Evolutionary conservation across 1,284 basidiomycete genomes (phyloP).

Genomic region (Tranzscheliella williamsii): DNA sequence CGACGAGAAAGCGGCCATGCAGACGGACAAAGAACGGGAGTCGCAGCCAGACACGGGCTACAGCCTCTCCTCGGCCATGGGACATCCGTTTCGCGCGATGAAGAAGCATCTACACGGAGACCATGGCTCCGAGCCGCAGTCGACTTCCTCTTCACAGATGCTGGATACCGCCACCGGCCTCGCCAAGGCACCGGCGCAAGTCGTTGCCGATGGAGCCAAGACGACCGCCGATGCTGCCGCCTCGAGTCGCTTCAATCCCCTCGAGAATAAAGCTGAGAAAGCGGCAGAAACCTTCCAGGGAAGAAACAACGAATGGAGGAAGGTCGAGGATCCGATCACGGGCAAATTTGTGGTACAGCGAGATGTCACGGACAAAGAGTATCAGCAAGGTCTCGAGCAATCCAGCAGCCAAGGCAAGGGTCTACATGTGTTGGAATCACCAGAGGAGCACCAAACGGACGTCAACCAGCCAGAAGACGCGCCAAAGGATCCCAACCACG

Average conservation of each 20-base stretch:
- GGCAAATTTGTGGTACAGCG: not conserved
- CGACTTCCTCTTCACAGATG: not conserved
- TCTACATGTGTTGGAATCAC: not conserved
- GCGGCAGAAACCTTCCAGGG: not conserved
- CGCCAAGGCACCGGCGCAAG: not conserved
- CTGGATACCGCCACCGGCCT: not conserved
- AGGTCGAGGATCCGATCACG: not conserved
- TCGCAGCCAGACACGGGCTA: no score
- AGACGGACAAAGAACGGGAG: no score
- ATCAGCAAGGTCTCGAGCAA: not conserved
- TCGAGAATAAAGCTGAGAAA: not conserved
- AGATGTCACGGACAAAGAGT: constrained; percentile 1
- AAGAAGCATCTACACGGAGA: not conserved
- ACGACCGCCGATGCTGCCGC: not conserved
- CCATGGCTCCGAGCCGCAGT: not conserved
- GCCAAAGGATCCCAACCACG: not conserved
- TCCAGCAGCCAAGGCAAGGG: not conserved
- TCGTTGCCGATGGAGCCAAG: not conserved
- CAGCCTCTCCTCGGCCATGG: no score
- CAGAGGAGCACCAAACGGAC: not conserved
- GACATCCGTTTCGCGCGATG: not conserved
- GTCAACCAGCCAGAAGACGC: no score
- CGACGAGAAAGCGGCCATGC: no score
- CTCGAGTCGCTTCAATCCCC: not conserved
- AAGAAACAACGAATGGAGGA: not conserved